Base-by-base conservation (phyloP, 371 early-diverging fungal genomes). In the Amoeboaphelidium protococcarum region DNA sequence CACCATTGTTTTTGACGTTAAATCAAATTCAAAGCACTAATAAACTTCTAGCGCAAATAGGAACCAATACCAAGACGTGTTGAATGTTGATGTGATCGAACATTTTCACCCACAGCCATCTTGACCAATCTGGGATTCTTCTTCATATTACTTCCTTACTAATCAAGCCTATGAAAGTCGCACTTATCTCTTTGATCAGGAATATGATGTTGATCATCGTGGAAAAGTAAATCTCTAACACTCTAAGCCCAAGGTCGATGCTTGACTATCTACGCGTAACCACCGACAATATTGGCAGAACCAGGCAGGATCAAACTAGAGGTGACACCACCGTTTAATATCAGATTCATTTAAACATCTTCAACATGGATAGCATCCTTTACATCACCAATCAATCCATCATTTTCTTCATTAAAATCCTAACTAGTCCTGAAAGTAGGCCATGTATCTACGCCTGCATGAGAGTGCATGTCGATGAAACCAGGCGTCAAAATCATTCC, bases 21-120 rank as follows among this genome's bases (percentile, higher is more conserved):
- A 42, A 65, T 54, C 26, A 74, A 48, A 3, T 47, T 44, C 26
- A 58, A 63, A 26, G 81, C 83, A 53, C 64, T 61, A 19, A 63
- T 59, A 25, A 78, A 70, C 22, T 59, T 55, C 25, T 72, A 57
- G 23, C 83, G 69, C 54, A 78, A 67, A 23, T 77, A 59, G 59
- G 69, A 83, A 1, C 68, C 78, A 51, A 66, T 65, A 23, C 83
- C 83, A 40, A 83, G 58, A 46, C 82, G 69, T 43, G 67, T 63
- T 2, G 53, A 55, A 16, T n/a, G n/a, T n/a, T n/a, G n/a, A n/a
- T n/a, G n/a, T n/a, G n/a, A n/a, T n/a, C n/a, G n/a, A n/a, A 78
- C 73, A 56, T 81, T 83, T 57, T 83, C 83, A 20, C 83, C 83
- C 52, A 78, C 80, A 2, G 84, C 80, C 76, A 80, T 78, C 59